Conservation (phyloP, 106 monocot genomes). For the Apostasia ramifera region DNA sequence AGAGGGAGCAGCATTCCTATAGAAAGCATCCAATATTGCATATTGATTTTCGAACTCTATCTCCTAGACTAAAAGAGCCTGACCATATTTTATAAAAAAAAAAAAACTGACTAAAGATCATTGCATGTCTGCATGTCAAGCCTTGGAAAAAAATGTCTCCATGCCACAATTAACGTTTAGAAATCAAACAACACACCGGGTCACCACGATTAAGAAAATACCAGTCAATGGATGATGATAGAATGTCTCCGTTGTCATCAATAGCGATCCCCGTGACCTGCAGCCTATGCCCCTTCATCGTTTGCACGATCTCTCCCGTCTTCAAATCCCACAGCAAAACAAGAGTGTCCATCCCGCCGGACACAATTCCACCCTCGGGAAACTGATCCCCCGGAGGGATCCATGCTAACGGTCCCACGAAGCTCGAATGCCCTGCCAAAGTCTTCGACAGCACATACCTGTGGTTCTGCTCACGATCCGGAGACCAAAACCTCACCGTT, state of each 20-base stretch:
- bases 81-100: no score
- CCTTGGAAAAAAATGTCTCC: neutral
- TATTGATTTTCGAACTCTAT: no score
- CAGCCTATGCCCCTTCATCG: constrained; percentile 66
- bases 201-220: constrained; percentile 10
- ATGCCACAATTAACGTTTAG: neutral
- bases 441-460: constrained; percentile 49
- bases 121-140: neutral
- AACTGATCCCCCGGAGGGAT: constrained; percentile 58
- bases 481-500: constrained; percentile 71
- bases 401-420: constrained; percentile 88
- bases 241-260: constrained; percentile 65
- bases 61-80: no score
- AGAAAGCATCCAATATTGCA: no score
- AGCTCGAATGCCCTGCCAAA: constrained; percentile 76
- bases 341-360: constrained; percentile 85
- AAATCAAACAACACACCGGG: neutral
- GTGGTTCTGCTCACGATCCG: constrained; percentile 39
- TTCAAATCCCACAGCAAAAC: constrained; percentile 76
- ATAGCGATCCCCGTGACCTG: constrained; percentile 76
- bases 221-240: constrained; percentile 89
- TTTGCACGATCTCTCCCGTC: constrained; percentile 47
- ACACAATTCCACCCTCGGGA: constrained; percentile 67
- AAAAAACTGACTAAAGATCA: no score
- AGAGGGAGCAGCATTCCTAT: no score